Conservation (phyloP, 495 filamentous ascomycete species). For the Lepidopterella palustris region DNA sequence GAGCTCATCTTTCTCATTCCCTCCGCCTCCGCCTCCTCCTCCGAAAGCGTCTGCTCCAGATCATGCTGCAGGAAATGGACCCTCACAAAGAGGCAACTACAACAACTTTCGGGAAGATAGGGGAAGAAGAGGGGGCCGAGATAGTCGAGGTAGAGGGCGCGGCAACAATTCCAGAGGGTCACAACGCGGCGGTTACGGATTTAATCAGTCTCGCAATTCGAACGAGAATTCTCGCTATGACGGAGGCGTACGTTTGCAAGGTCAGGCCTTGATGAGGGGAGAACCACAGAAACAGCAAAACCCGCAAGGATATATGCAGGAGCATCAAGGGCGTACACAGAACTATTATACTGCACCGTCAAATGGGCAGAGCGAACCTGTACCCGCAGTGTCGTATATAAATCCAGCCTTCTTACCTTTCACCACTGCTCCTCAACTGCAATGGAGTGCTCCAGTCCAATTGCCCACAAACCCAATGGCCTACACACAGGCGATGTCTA, state of each 20-base stretch:
- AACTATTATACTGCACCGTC: background rate
- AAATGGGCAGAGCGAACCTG: background rate
- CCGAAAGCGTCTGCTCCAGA: conserved; percentile 27
- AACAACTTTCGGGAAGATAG: conserved; percentile 10
- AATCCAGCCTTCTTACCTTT: conserved; percentile 12
- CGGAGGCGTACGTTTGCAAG: background rate
- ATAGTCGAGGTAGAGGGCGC: conserved; percentile 23
- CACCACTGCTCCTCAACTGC: background rate
- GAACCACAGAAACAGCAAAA: background rate
- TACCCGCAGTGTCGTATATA: conserved; percentile 1
- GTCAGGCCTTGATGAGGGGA: background rate
- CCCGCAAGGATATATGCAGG: background rate
- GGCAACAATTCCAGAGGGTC: conserved; percentile 11
- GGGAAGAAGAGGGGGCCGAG: conserved; percentile 8
- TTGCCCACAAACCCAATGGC: conserved; percentile 7
- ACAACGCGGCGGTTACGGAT: conserved; percentile 7
- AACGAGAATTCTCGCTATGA: background rate
- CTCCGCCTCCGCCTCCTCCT: conserved; percentile 39
- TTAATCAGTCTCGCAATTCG: background rate
- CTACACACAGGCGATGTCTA: conserved; percentile 13
- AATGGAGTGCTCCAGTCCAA: background rate
- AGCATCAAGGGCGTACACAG: background rate
- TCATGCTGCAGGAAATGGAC: conserved; percentile 9
- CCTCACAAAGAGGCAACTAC: conserved; percentile 20
- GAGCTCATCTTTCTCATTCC: conserved; percentile 32